Conservation (phyloP, 2,329 filamentous ascomycete genomes). For the Pyrenophora teres region DNA sequence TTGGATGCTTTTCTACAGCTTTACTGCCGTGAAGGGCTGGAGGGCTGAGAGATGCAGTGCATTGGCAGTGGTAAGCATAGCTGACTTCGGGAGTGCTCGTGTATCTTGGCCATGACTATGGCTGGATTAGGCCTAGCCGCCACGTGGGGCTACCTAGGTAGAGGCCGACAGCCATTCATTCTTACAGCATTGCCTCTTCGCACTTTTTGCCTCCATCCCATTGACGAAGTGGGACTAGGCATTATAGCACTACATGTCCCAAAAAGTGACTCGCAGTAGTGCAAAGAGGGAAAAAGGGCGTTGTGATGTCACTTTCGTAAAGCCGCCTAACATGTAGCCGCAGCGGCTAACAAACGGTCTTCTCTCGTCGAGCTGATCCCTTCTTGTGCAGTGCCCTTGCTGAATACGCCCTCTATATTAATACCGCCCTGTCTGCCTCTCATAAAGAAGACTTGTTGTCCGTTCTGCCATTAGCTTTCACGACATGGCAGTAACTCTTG, state of each 20-base stretch:
- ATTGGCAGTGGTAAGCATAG: neutral
- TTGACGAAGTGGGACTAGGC: too few species aligned
- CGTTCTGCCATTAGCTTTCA: neutral
- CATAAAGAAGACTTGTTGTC: neutral
- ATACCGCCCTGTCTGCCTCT: neutral
- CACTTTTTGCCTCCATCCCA: too few species aligned
- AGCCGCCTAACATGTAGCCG: neutral
- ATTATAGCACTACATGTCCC: too few species aligned
- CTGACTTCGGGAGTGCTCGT: neutral
- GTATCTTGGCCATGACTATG: slow-evolving; percentile 24
- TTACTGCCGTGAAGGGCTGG: slow-evolving; percentile 27
- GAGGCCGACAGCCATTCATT: too few species aligned
- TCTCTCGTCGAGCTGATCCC: neutral
- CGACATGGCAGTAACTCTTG: slow-evolving; percentile 4
- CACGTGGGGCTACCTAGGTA: neutral
- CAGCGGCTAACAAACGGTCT: neutral
- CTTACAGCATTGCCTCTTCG: too few species aligned
- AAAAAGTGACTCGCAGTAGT: too few species aligned
- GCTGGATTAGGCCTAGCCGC: slow-evolving; percentile 13
- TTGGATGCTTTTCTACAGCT: slow-evolving; percentile 14
- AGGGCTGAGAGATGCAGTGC: neutral
- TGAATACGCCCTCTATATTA: neutral
- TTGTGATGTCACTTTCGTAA: neutral
- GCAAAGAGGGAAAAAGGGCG: neutral
- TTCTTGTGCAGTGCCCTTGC: neutral